These are phyloP conservation scores for Colletotrichum sojae DNA, from an alignment of 2,329 filamentous ascomycete genomes.

Conservation along the genomic window DNA sequence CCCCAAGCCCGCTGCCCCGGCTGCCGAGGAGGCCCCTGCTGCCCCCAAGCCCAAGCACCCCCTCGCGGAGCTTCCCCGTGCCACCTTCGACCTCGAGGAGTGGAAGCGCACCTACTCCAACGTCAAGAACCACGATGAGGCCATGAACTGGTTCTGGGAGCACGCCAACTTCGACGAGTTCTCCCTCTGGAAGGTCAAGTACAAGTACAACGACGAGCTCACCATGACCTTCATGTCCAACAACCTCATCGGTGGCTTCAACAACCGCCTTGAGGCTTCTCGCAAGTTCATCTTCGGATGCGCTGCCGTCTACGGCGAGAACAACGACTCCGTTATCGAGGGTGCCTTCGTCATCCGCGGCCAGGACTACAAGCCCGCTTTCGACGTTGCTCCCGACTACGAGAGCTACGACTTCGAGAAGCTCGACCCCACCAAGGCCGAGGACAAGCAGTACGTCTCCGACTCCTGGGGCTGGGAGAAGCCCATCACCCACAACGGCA, in stretches of 20 bases:
- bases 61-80: conserved; percentile 84
- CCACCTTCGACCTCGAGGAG: conserved; percentile 90
- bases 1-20: conserved; percentile 53
- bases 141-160: conserved; percentile 99
- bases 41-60: conserved; percentile 97
- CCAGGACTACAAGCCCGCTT: conserved; percentile 86
- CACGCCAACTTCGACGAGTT: conserved; percentile 95
- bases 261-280: conserved; percentile 94
- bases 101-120: conserved; percentile 99
- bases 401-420: conserved; percentile 98
- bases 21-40: conserved; percentile 64
- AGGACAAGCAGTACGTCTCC: conserved; percentile 89
- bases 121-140: conserved; percentile 75
- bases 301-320: conserved; percentile 88
- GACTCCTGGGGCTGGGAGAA: conserved; percentile 95
- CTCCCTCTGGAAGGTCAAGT: conserved; percentile 93
- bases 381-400: conserved; percentile 96
- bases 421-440: conserved; percentile 89
- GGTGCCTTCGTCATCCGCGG: conserved; percentile 97
- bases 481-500: conserved; percentile 83
- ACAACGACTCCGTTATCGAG: conserved; percentile 91
- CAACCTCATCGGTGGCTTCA: conserved; percentile 99
- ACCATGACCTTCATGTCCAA: conserved; percentile 98
- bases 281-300: conserved; percentile 98
- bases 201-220: conserved; percentile 99